Base-by-base conservation (phyloP, 768 basidiomycete genomes). In the Lactarius sanguifluus region DNA sequence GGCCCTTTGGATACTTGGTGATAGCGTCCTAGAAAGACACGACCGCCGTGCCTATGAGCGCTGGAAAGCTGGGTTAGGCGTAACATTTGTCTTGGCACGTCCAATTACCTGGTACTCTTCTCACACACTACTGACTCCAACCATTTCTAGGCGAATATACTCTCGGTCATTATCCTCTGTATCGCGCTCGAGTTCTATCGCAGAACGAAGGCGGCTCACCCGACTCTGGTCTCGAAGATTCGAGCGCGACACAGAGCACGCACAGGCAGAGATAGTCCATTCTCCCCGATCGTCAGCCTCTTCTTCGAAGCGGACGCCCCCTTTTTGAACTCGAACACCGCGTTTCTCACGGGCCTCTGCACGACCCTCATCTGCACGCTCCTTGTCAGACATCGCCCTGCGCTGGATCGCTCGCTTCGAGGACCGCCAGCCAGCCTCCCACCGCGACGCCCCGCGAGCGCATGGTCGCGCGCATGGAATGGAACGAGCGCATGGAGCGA, bases 231-330 rank as follows among this genome's bases (percentile, higher is more conserved):
- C 20, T 12, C 55, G 13, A 65, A 50, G 43, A 61, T 65, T 10
- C 65, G 65, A n/a, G 59, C 64, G 30, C 55, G 59, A 57, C 64
- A 65, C 43, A 30, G 56, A 50, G 20, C 25, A 34, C 64, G 64
- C 32, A 28, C n/a, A 16, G 64, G 64, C 13, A 65, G 10, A 38
- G 20, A 57, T 6, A 57, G 32, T 6, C 54, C 64, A 0, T 65
- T 65, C 25, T 65, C 64, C 32, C 64, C 64, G 1, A 65, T 65
- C 54, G 18, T 65, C 64, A 61, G 64, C 64, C 64, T 65, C 30
- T 61, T 65, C 41, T 65, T 65, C 34, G 64, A 65, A 54, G 23
- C 23, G 0, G 54, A 47, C 7, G 64, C 64, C 1, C 64, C 64
- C 25, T 65, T 47, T 47, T 2, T 65, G 18, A 54, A 60, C 23